Evolutionary conservation across 1,284 basidiomycete species (phyloP).

Genomic region (Ustilago nuda): DNA sequence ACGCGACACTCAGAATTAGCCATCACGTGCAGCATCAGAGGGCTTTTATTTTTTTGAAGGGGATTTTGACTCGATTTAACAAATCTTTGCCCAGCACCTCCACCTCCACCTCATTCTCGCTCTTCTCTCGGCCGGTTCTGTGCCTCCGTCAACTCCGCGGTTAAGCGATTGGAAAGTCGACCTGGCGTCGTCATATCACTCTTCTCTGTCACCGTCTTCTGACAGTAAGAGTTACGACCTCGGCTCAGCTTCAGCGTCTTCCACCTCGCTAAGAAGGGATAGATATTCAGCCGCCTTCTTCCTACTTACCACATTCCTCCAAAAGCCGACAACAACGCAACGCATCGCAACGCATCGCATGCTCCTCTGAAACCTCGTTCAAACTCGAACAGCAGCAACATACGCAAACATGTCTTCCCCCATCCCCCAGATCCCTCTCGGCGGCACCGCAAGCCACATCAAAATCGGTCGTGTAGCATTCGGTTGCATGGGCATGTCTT

Average conservation of each 20-base stretch:
- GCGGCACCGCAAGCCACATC: constrained; percentile 49
- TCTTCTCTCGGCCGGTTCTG: not conserved
- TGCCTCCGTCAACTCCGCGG: not conserved
- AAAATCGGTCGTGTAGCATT: constrained; percentile 55
- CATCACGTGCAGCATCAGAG: constrained; percentile 19
- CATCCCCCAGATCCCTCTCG: constrained; percentile 37
- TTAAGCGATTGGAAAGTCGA: not conserved
- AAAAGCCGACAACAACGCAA: too few species aligned
- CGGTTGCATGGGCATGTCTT: constrained; percentile 60
- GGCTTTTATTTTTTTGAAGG: not conserved
- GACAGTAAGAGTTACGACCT: not conserved
- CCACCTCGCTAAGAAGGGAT: not conserved
- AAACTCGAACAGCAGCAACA: not conserved
- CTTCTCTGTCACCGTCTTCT: not conserved
- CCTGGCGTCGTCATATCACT: not conserved
- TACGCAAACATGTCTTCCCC: constrained; percentile 58
- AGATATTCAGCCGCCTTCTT: not conserved
- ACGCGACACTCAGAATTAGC: constrained; percentile 1
- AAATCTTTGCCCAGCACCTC: not conserved
- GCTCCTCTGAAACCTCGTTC: too few species aligned
- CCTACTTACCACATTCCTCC: not conserved
- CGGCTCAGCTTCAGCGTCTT: not conserved
- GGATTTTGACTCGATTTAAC: not conserved
- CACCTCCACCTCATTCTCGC: constrained; percentile 14
- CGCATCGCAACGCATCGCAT: too few species aligned